Evolutionary conservation across 306 rosid genomes (phyloP).

Genomic region (Lupinus albus): DNA sequence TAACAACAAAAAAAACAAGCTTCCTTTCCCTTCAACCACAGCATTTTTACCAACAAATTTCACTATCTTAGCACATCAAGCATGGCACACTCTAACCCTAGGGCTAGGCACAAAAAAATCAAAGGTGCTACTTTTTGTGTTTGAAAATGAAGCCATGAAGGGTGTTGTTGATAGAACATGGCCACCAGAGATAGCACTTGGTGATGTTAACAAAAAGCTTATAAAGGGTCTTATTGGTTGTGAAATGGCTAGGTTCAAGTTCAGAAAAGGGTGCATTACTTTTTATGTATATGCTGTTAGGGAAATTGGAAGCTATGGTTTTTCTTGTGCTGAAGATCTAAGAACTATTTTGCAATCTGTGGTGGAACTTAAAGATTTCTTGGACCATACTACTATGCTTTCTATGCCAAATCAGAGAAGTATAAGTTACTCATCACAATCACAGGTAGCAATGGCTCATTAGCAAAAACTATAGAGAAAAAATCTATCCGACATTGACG

Average conservation of each 20-base stretch:
- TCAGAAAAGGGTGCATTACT: slow-evolving; percentile 90
- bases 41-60: slow-evolving; percentile 91
- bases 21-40: slow-evolving; percentile 81
- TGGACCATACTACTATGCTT: slow-evolving; percentile 96
- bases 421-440: slow-evolving; percentile 57
- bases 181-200: slow-evolving; percentile 85
- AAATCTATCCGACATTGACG: too few species aligned
- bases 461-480: slow-evolving; percentile 43
- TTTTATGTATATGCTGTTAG: slow-evolving; percentile 91
- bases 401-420: slow-evolving; percentile 89
- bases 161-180: slow-evolving; percentile 61
- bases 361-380: slow-evolving; percentile 84
- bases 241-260: slow-evolving; percentile 95
- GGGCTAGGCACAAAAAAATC: slow-evolving; percentile 97
- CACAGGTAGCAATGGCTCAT: slow-evolving; percentile 86
- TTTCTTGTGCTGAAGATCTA: slow-evolving; percentile 74
- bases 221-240: slow-evolving; percentile 70
- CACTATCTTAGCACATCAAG: slow-evolving; percentile 95
- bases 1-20: slow-evolving; percentile 36
- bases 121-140: slow-evolving; percentile 77
- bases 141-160: slow-evolving; percentile 71
- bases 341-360: slow-evolving; percentile 73
- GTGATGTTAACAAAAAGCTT: slow-evolving; percentile 82
- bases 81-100: slow-evolving; percentile 93
- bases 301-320: slow-evolving; percentile 60